Evolutionary conservation across 768 basidiomycete species (phyloP).

Genomic region (Lentinula sp.): DNA sequence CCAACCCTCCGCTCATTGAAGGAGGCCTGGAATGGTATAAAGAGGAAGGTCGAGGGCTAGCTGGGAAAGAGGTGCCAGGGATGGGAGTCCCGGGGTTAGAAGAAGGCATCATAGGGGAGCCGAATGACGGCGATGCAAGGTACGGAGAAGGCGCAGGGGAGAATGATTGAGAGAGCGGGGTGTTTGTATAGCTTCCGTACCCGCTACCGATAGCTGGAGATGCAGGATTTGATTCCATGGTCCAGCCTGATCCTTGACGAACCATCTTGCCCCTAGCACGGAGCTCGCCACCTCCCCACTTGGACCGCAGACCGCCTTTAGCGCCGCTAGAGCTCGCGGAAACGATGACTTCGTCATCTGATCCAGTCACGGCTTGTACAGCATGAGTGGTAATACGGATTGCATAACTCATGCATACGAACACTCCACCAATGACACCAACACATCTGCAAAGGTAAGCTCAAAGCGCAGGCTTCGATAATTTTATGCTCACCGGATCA

Average conservation of each 20-base stretch:
- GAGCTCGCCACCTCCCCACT: slow-evolving; percentile 65
- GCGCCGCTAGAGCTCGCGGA: slow-evolving; percentile 62
- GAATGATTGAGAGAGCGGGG: slow-evolving; percentile 23
- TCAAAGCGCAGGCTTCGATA: background rate
- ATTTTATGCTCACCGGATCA: slow-evolving; percentile 51
- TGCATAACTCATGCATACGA: slow-evolving; percentile 79
- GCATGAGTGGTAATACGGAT: slow-evolving; percentile 60
- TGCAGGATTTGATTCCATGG: slow-evolving; percentile 39
- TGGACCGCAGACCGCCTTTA: slow-evolving; percentile 47
- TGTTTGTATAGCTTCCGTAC: slow-evolving; percentile 27
- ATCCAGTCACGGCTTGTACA: slow-evolving; percentile 55
- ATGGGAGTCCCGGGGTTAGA: slow-evolving; percentile 11
- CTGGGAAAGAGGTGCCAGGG: slow-evolving; percentile 2
- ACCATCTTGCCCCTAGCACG: slow-evolving; percentile 52
- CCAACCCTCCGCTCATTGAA: background rate
- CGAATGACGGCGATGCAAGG: slow-evolving; percentile 13
- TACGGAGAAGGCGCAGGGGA: slow-evolving; percentile 22
- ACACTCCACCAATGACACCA: slow-evolving; percentile 92
- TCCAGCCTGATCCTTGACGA: slow-evolving; percentile 56
- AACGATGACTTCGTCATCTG: slow-evolving; percentile 50
- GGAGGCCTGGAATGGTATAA: slow-evolving; percentile 3
- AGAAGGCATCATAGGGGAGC: slow-evolving; percentile 8
- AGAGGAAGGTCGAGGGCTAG: background rate
- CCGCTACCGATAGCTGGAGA: slow-evolving; percentile 18
- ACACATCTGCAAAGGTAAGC: slow-evolving; percentile 41